phyloP scores from a whole-genome alignment of 305 asterid genomes.

The Petunia hybrid region DNA sequence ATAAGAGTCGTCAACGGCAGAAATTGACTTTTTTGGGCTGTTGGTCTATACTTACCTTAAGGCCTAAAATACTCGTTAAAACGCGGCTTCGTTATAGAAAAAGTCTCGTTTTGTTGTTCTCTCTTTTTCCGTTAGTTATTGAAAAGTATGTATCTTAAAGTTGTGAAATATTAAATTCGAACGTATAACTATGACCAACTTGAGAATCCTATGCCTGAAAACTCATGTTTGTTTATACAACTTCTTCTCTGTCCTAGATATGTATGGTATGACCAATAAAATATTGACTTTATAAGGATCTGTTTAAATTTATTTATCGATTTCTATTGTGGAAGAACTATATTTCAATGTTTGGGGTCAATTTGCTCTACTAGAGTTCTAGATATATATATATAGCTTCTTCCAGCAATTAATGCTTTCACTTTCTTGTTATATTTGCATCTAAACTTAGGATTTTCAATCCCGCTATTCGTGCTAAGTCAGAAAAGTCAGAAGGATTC shows the following conservation, averaged over 20 bases:
- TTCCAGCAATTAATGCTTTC: neutral
- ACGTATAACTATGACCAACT: neutral
- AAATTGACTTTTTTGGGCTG: conserved; percentile 10
- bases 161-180: neutral
- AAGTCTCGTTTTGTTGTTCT: neutral
- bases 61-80: neutral
- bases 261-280: too few relatives aligned
- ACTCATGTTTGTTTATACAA: neutral
- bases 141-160: conserved; percentile 5
- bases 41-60: neutral
- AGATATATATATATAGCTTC: neutral
- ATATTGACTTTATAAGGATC: too few relatives aligned
- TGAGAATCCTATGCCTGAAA: neutral
- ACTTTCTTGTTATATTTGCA: neutral
- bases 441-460: neutral
- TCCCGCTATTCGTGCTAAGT: neutral
- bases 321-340: neutral
- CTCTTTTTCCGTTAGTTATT: too few relatives aligned
- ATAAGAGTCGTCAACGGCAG: neutral
- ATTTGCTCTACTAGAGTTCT: neutral
- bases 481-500: neutral
- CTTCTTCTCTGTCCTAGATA: neutral
- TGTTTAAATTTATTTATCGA: too few relatives aligned
- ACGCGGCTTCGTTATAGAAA: neutral
- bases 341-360: neutral